Conservation (phyloP, 805 yeast species). For the Wickerhamomyces sydowiorum region DNA sequence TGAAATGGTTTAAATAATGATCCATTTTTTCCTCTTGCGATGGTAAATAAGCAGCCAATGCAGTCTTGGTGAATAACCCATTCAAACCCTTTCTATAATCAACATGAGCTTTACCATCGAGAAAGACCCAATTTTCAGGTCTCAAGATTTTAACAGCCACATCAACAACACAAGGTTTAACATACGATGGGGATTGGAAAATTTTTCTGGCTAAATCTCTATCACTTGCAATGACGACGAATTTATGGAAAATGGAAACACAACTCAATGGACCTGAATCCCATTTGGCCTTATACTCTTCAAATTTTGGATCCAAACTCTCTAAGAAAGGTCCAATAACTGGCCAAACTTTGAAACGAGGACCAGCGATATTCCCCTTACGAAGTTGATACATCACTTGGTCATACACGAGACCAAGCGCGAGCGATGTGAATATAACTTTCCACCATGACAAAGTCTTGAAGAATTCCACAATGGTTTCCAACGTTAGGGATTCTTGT, state of each 20-base stretch:
- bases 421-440: constrained; percentile 38
- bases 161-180: constrained; percentile 97
- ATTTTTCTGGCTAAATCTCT: constrained; percentile 87
- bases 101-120: constrained; percentile 92
- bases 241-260: constrained; percentile 96
- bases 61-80: constrained; percentile 80
- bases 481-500: constrained; percentile 3
- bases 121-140: constrained; percentile 96
- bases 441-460: constrained; percentile 47
- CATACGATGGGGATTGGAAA: constrained; percentile 77
- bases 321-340: constrained; percentile 95
- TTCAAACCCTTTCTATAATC: constrained; percentile 91
- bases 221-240: constrained; percentile 87
- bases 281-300: constrained; percentile 92
- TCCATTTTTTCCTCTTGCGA: constrained; percentile 83
- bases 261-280: constrained; percentile 90
- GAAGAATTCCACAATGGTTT: constrained; percentile 10
- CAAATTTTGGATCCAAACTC: constrained; percentile 91
- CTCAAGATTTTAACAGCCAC: constrained; percentile 91
- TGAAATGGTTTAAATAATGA: constrained; percentile 64
- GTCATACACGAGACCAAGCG: constrained; percentile 54
- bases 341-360: constrained; percentile 84
- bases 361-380: constrained; percentile 92
- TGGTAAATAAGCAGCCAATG: constrained; percentile 80
- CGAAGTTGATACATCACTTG: constrained; percentile 72